These are phyloP conservation scores for Thuja plicata DNA, from an alignment of 83 land plant species.

Conservation along the genomic window DNA sequence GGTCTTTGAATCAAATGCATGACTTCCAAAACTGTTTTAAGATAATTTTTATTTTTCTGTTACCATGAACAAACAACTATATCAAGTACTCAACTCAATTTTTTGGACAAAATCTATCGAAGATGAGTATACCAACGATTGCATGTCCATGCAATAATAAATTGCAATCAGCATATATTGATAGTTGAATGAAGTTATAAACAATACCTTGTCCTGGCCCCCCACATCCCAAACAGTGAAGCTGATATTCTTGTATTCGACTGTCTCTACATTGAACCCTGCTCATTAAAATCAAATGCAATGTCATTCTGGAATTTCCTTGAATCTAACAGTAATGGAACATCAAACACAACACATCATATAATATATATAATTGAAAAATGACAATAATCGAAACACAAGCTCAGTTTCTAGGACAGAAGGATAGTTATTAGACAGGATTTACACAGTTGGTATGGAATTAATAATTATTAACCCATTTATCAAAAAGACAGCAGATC, in stretches of 20 bases:
- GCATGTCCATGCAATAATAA: background rate
- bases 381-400: background rate
- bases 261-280: constrained; percentile 34
- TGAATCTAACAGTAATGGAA: too few species aligned
- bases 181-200: background rate
- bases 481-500: background rate
- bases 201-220: constrained; percentile 53
- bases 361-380: too few species aligned
- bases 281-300: background rate
- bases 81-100: background rate
- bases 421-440: too few species aligned
- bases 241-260: constrained; percentile 55
- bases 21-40: background rate
- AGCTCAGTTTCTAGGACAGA: background rate
- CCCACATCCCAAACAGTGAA: constrained; percentile 66
- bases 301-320: background rate
- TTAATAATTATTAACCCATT: too few species aligned
- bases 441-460: background rate
- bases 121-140: background rate
- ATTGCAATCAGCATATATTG: background rate
- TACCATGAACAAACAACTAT: background rate
- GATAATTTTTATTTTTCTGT: background rate
- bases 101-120: background rate
- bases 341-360: background rate
- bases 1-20: background rate